These are phyloP conservation scores for Metarhizium sp. DNA, from an alignment of 2,329 filamentous ascomycete genomes.

Conservation along the genomic window DNA sequence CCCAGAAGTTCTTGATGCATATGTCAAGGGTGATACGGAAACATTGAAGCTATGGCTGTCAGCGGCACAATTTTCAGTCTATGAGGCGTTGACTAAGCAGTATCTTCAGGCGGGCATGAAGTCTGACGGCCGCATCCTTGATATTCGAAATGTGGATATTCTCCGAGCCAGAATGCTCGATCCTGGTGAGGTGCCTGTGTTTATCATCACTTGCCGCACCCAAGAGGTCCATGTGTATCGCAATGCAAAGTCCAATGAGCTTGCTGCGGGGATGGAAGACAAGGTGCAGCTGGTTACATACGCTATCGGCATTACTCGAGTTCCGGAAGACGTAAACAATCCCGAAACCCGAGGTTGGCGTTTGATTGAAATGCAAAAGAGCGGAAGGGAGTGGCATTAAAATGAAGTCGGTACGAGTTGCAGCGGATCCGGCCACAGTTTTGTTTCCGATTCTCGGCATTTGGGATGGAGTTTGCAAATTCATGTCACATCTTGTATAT, in stretches of 20 bases:
- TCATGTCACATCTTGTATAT: slow-evolving; percentile 4
- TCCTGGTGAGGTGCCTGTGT: slow-evolving; percentile 83
- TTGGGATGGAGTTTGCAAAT: neutral
- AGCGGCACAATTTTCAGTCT: slow-evolving; percentile 92
- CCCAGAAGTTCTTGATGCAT: slow-evolving; percentile 92
- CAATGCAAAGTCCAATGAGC: slow-evolving; percentile 78
- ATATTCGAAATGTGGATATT: slow-evolving; percentile 91
- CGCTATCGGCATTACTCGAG: slow-evolving; percentile 88
- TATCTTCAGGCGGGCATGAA: slow-evolving; percentile 90
- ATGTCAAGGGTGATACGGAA: slow-evolving; percentile 90
- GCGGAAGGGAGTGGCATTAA: slow-evolving; percentile 74
- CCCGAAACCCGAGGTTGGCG: slow-evolving; percentile 95
- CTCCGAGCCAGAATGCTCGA: slow-evolving; percentile 72
- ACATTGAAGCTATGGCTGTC: slow-evolving; percentile 92
- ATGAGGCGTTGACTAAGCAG: slow-evolving; percentile 92
- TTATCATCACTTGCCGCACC: slow-evolving; percentile 92
- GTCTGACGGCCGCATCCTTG: slow-evolving; percentile 88
- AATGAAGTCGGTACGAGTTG: slow-evolving; percentile 17
- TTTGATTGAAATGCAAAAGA: slow-evolving; percentile 98
- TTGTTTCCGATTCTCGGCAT: neutral
- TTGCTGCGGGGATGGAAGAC: slow-evolving; percentile 97
- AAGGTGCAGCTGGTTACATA: slow-evolving; percentile 98
- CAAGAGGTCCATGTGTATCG: slow-evolving; percentile 97
- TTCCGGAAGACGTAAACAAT: slow-evolving; percentile 93
- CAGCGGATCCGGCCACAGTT: neutral